Conservation (phyloP, 2,329 filamentous ascomycete species). For the Paecilomyces fulvus region DNA sequence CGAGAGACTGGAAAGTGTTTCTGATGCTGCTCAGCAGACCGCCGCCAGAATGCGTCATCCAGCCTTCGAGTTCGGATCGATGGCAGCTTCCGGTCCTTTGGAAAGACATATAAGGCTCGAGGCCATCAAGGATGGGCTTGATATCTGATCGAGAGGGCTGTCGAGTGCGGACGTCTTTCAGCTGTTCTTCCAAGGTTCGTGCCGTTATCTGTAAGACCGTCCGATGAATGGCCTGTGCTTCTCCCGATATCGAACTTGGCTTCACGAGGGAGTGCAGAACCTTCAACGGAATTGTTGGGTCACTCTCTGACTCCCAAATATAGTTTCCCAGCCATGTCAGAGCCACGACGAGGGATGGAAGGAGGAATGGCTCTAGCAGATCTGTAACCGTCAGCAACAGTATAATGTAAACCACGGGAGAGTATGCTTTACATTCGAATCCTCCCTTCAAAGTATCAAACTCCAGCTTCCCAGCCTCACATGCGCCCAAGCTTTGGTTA, state of each 20-base stretch:
- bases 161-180: constrained; percentile 43
- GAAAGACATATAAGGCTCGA: constrained; percentile 44
- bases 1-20: constrained; percentile 43
- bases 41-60: constrained; percentile 39
- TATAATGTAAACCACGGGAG: background rate
- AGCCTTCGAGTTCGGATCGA: constrained; percentile 44
- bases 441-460: constrained; percentile 53
- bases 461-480: constrained; percentile 46
- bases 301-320: constrained; percentile 42
- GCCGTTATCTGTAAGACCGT: constrained; percentile 52
- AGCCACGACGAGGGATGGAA: constrained; percentile 53
- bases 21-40: constrained; percentile 42
- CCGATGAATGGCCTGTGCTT: constrained; percentile 53
- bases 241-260: constrained; percentile 49
- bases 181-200: constrained; percentile 41
- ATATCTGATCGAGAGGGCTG: constrained; percentile 45
- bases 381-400: constrained; percentile 30
- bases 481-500: constrained; percentile 51
- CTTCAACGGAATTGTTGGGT: constrained; percentile 46
- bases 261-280: constrained; percentile 50
- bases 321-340: constrained; percentile 52
- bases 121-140: constrained; percentile 43
- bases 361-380: constrained; percentile 54
- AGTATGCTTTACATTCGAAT: constrained; percentile 47
- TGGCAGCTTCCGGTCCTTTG: constrained; percentile 40